phyloP scores from a whole-genome alignment of 768 basidiomycete genomes.

The Gloeopeniophorella convolvens region DNA sequence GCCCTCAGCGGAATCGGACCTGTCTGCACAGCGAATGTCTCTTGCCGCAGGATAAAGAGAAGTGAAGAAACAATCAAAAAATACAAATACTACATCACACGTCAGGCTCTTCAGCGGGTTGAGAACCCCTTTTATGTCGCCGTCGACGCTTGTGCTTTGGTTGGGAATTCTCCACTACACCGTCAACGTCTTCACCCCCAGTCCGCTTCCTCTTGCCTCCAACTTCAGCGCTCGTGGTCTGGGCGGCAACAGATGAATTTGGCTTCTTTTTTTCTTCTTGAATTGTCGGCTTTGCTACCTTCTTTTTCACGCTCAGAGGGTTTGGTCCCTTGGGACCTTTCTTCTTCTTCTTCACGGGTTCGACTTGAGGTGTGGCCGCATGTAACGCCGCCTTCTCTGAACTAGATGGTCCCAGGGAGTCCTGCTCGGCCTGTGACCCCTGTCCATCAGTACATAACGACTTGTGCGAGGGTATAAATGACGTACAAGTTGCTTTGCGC shows the following conservation, averaged over 20 bases:
- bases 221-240: slow-evolving; percentile 13
- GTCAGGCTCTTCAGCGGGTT: background rate
- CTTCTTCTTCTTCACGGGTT: slow-evolving; percentile 45
- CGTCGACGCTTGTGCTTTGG: slow-evolving; percentile 25
- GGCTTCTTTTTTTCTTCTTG: slow-evolving; percentile 1
- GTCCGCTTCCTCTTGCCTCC: slow-evolving; percentile 27
- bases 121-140: slow-evolving; percentile 17
- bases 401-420: slow-evolving; percentile 44
- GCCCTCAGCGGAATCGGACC: no score
- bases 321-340: slow-evolving; percentile 85
- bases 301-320: slow-evolving; percentile 90
- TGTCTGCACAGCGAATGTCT: no score
- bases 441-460: background rate
- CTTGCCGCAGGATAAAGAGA: no score
- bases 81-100: no score
- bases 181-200: slow-evolving; percentile 21
- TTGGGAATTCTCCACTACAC: slow-evolving; percentile 4
- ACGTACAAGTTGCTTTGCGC: slow-evolving; percentile 56
- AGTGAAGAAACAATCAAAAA: no score
- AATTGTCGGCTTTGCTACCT: slow-evolving; percentile 32
- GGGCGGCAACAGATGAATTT: slow-evolving; percentile 17
- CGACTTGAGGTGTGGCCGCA: slow-evolving; percentile 27
- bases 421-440: slow-evolving; percentile 51
- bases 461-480: background rate
- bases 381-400: slow-evolving; percentile 43